A percentile compares a stretch with the other conserved stretches of the same genome.
These are phyloP conservation scores for Crucibulum laeve DNA, from an alignment of 768 basidiomycete genomes.

Conservation along the genomic window DNA sequence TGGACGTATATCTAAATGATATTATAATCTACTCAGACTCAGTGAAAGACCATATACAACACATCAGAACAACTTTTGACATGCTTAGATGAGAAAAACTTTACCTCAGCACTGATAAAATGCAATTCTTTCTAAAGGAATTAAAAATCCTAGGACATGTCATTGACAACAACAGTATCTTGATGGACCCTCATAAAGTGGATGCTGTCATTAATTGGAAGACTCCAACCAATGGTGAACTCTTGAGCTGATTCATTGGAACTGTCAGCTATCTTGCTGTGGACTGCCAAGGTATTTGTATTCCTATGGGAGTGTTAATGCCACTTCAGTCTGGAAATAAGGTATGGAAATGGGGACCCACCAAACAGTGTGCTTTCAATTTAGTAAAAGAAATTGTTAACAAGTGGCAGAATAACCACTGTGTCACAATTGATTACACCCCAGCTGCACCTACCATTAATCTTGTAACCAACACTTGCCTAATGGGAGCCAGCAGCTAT, in stretches of 20 bases:
- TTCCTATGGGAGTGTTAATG: not conserved
- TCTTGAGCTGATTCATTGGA: not conserved
- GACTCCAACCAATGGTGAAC: not conserved
- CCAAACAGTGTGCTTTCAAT: not conserved
- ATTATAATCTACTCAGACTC: constrained; percentile 36
- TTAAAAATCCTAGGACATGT: constrained; percentile 29
- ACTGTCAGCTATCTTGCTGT: not conserved
- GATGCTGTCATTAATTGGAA: constrained; percentile 14
- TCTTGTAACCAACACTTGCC: not conserved
- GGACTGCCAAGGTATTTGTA: not conserved
- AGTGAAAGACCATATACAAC: constrained; percentile 21
- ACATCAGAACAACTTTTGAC: constrained; percentile 21
- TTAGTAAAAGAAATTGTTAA: not conserved
- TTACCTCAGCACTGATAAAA: constrained; percentile 23
- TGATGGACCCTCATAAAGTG: constrained; percentile 36
- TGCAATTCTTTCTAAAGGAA: constrained; percentile 15
- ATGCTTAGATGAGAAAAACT: constrained; percentile 20
- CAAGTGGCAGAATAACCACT: not conserved
- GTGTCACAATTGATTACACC: not conserved
- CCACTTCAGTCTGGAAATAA: not conserved
- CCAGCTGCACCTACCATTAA: not conserved
- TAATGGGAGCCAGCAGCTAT: not conserved
- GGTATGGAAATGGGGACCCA: not conserved
- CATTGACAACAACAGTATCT: constrained; percentile 20
- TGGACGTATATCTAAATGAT: not conserved